phyloP scores from a whole-genome alignment of 2,329 filamentous ascomycete species.

The Polychaeton citri region DNA sequence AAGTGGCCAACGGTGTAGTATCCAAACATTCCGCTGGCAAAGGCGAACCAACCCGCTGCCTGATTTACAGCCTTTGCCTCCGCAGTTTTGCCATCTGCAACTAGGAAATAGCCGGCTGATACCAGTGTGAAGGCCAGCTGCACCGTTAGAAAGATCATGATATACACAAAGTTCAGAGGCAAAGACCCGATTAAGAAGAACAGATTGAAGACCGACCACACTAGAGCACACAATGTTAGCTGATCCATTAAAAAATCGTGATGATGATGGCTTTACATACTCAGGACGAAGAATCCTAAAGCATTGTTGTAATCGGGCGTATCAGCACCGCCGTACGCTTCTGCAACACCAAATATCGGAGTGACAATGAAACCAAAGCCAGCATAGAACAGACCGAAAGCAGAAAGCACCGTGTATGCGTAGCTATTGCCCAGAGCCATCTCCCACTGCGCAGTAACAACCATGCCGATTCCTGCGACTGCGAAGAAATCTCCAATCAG shows the following conservation, averaged over 20 bases:
- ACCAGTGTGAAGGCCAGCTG: constrained; percentile 32
- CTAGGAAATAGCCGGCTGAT: constrained; percentile 32
- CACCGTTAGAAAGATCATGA: constrained; percentile 35
- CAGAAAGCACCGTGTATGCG: constrained; percentile 40
- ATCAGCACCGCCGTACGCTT: constrained; percentile 30
- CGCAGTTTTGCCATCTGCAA: constrained; percentile 27
- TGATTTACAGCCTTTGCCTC: constrained; percentile 27
- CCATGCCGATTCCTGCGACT: constrained; percentile 36
- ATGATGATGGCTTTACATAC: constrained; percentile 15
- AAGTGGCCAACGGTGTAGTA: constrained; percentile 33
- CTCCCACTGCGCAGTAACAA: constrained; percentile 45
- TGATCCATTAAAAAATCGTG: too few relatives aligned
- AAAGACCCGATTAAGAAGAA: constrained; percentile 34
- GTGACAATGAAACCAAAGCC: constrained; percentile 37
- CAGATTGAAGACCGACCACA: constrained; percentile 36
- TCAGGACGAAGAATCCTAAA: constrained; percentile 36
- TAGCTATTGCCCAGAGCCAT: constrained; percentile 38
- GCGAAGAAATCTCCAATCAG: constrained; percentile 45
- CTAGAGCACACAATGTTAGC: too few relatives aligned
- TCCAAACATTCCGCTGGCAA: constrained; percentile 32
- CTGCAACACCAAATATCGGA: constrained; percentile 32
- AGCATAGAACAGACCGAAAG: constrained; percentile 42
- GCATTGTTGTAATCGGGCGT: constrained; percentile 35
- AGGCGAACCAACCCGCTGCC: constrained; percentile 34
- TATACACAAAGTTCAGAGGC: constrained; percentile 35